Conservation (phyloP, 1,284 basidiomycete genomes). For the Irpex sp. region DNA sequence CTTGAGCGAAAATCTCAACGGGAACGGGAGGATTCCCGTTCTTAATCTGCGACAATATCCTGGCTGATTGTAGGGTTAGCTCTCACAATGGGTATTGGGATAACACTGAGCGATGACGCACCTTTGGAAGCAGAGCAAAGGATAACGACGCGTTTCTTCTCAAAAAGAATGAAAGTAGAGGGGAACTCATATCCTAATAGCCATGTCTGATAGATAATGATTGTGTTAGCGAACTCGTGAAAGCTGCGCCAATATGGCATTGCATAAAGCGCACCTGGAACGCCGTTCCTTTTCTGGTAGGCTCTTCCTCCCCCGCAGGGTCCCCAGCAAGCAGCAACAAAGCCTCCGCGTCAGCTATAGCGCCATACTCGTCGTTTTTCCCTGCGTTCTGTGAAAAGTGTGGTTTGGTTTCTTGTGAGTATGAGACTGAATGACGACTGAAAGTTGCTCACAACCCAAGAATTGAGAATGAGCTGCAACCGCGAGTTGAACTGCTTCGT, state of each 20-base stretch:
- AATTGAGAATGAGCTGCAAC: constrained; percentile 60
- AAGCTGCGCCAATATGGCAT: constrained; percentile 5
- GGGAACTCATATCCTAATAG: constrained; percentile 96
- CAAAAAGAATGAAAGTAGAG: constrained; percentile 84
- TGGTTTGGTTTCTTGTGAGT: not conserved
- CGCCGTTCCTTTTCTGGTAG: constrained; percentile 83
- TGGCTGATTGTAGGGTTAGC: constrained; percentile 41
- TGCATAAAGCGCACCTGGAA: constrained; percentile 63
- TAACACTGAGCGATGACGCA: constrained; percentile 25
- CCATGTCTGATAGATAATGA: constrained; percentile 65
- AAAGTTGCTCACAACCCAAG: constrained; percentile 63
- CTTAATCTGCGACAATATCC: constrained; percentile 68
- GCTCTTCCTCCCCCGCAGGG: constrained; percentile 76
- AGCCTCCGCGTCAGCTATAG: constrained; percentile 62
- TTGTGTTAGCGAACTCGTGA: constrained; percentile 13
- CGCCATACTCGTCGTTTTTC: constrained; percentile 65
- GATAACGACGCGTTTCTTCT: constrained; percentile 71
- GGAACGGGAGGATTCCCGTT: constrained; percentile 46
- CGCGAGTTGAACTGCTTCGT: constrained; percentile 56
- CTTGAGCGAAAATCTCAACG: constrained; percentile 64
- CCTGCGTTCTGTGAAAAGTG: constrained; percentile 41
- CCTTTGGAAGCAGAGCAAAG: constrained; percentile 90
- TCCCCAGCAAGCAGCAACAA: constrained; percentile 81
- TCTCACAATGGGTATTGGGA: not conserved
- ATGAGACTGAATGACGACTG: not conserved